phyloP scores from a whole-genome alignment of 2,329 filamentous ascomycete genomes.

The Cercospora sesami region DNA sequence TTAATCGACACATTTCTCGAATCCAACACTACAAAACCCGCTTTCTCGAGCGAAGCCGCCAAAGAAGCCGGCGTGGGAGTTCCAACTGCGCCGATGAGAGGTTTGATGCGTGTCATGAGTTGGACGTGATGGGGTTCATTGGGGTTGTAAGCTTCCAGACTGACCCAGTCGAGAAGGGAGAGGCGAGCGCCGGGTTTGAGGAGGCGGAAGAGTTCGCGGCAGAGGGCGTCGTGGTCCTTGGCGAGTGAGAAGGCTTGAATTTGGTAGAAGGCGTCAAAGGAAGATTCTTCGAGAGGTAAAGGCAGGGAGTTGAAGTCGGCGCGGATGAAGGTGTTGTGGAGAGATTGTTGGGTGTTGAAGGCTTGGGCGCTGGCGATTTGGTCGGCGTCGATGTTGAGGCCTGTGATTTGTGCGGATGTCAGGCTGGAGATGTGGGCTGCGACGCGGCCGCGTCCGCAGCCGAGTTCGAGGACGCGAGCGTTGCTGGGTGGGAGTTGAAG shows the following conservation, averaged over 20 bases:
- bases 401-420: slow-evolving; percentile 32
- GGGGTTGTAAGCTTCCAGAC: slow-evolving; percentile 31
- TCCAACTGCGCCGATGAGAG: slow-evolving; percentile 35
- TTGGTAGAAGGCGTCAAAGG: slow-evolving; percentile 37
- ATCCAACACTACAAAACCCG: slow-evolving; percentile 31
- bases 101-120: slow-evolving; percentile 34
- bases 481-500: slow-evolving; percentile 29
- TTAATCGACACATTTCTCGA: slow-evolving; percentile 31
- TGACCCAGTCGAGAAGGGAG: slow-evolving; percentile 35
- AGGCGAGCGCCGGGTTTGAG: slow-evolving; percentile 34
- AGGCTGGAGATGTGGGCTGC: slow-evolving; percentile 34
- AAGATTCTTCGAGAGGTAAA: slow-evolving; percentile 28
- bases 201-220: slow-evolving; percentile 31
- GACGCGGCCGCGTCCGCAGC: slow-evolving; percentile 35
- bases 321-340: slow-evolving; percentile 30
- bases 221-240: slow-evolving; percentile 31
- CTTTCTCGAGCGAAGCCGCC: slow-evolving; percentile 24
- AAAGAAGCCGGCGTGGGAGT: slow-evolving; percentile 34
- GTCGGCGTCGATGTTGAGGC: slow-evolving; percentile 36
- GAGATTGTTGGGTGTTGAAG: slow-evolving; percentile 28
- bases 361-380: slow-evolving; percentile 32
- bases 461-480: slow-evolving; percentile 34
- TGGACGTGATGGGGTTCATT: slow-evolving; percentile 26
- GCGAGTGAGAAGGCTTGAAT: slow-evolving; percentile 37
- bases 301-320: slow-evolving; percentile 36